Conservation (phyloP, 1,284 basidiomycete genomes). For the Rhodotorula sp. region DNA sequence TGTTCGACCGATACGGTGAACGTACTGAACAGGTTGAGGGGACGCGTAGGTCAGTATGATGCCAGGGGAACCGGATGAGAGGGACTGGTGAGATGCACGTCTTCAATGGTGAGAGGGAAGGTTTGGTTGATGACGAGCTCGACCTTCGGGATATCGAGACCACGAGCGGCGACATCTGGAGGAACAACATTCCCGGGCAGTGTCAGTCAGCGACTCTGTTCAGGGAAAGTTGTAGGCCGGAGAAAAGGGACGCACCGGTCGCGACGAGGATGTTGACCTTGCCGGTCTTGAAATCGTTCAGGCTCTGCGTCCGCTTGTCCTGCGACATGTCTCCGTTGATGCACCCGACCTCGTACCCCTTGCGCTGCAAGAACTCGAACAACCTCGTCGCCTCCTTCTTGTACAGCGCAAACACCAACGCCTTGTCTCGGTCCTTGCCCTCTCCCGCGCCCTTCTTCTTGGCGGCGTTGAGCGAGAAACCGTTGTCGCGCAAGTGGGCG, state of each 20-base stretch:
- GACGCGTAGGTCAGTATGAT: slow-evolving; percentile 25
- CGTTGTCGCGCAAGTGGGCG: slow-evolving; percentile 40
- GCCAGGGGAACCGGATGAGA: no score
- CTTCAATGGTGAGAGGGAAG: slow-evolving; percentile 86
- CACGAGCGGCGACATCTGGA: slow-evolving; percentile 87
- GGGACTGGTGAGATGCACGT: slow-evolving; percentile 52
- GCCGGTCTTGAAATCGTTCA: slow-evolving; percentile 88
- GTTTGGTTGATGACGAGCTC: slow-evolving; percentile 80
- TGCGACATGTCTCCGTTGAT: slow-evolving; percentile 94
- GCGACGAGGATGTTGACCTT: slow-evolving; percentile 84
- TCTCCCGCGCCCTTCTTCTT: slow-evolving; percentile 45
- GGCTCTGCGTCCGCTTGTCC: slow-evolving; percentile 75
- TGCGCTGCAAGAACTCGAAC: slow-evolving; percentile 72
- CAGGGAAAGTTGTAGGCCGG: not conserved
- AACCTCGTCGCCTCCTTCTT: slow-evolving; percentile 95
- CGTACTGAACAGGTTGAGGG: slow-evolving; percentile 63
- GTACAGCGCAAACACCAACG: slow-evolving; percentile 91
- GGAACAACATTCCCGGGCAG: no score
- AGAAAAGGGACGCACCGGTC: slow-evolving; percentile 54
- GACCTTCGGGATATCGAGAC: slow-evolving; percentile 95
- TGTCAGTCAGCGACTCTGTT: fast-evolving
- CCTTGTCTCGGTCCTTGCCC: slow-evolving; percentile 63
- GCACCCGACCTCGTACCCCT: slow-evolving; percentile 75
- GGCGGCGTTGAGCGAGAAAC: slow-evolving; percentile 45
- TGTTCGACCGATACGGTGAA: slow-evolving; percentile 95